A percentile compares a stretch with the other conserved stretches of the same genome.
Conservation (phyloP, 2,329 filamentous ascomycete genomes). For the Xylariaceae sp. region DNA sequence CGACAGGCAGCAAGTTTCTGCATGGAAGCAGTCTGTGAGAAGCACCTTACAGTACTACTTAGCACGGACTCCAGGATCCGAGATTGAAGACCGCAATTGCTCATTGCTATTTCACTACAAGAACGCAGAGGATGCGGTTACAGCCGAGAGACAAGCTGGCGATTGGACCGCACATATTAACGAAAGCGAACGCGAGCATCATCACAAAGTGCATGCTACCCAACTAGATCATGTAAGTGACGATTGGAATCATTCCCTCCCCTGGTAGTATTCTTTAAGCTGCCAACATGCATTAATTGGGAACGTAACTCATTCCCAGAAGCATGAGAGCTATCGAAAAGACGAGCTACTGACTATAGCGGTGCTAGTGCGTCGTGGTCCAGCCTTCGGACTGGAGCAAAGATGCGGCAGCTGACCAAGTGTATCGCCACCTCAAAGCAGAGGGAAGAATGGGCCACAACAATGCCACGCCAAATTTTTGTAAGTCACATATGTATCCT, state of each 20-base stretch:
- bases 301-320: too few species aligned
- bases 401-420: constrained; percentile 71
- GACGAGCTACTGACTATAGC: too few species aligned
- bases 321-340: too few species aligned
- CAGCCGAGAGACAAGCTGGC: constrained; percentile 73
- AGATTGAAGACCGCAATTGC: constrained; percentile 87
- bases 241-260: too few species aligned
- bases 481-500: too few species aligned
- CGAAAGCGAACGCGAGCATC: constrained; percentile 78
- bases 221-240: constrained; percentile 72
- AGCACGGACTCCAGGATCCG: constrained; percentile 82
- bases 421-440: constrained; percentile 58
- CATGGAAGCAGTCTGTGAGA: constrained; percentile 81
- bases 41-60: constrained; percentile 84
- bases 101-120: constrained; percentile 89
- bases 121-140: constrained; percentile 70
- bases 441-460: constrained; percentile 28
- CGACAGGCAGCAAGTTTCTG: constrained; percentile 62
- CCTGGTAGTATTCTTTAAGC: too few species aligned
- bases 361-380: constrained; percentile 78
- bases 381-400: constrained; percentile 87
- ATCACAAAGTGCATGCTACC: constrained; percentile 81
- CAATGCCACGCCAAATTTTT: constrained; percentile 65
- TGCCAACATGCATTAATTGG: too few species aligned
- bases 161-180: constrained; percentile 96